Evolutionary conservation across 345 rosid species (phyloP), one percentile per base, ranked within the genome.

Genomic region (Populus pruinosa): DNA sequence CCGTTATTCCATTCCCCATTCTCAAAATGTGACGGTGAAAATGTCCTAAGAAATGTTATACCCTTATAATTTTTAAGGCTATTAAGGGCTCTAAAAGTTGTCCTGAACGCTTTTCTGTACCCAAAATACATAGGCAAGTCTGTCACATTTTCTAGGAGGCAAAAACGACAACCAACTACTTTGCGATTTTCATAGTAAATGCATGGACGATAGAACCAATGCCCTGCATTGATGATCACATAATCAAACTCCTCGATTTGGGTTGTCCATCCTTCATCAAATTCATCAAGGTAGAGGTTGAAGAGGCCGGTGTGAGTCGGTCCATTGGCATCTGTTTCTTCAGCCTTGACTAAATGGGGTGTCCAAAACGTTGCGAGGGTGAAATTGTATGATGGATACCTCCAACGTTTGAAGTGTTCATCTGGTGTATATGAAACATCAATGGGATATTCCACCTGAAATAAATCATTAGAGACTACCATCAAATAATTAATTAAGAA

Each of bases 1-100:
- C 99, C 99, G n/a, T 84, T 10, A 71, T 95, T 84, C 98, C 98
- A 95, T 31, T 83, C 8, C 69, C 98, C 99, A 9, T 87, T 87
- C 75, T 93, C 99, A 1, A 93, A 93, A 64, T 95, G 99, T 0
- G 96, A 78, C 0, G 99, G 99, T 2, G 97, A 88, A 50, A 88
- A 90, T 0, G 95, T 90, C 70, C 99, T 87, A 1, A 91, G 75
- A 67, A 84, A 83, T 50, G 91, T 87, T 21, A 91, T 65, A 1
- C 99, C 98, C 62, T 87, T 84, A 78, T 82, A 95, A 31, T 74
- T 87, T n/a, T 85, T 62, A 2, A 86, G 33, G 77, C 84, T 82
- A 36, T 90, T 87, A 4, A 94, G 81, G 33, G 92, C 91, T 76
- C 66, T 85, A 49, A 94, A 91, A 3, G 98, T 93, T 0, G 94